Percentiles rank a stretch among this genome's conserved stretches.
These are phyloP conservation scores for Mycena rebaudengoi DNA, from an alignment of 768 basidiomycete genomes.

Conservation along the genomic window DNA sequence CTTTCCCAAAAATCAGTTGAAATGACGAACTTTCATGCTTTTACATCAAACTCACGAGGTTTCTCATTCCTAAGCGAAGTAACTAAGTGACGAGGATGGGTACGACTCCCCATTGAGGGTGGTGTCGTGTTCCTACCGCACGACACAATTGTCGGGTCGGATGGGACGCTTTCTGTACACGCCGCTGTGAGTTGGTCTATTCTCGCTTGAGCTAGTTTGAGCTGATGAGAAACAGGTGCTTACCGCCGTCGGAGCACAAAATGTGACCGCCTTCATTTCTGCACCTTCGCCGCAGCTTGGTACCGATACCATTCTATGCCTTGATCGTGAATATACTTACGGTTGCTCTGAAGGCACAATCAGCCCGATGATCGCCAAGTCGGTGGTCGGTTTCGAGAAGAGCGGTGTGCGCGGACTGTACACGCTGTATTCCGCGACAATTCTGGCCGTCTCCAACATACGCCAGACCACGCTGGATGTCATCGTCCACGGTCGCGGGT, in stretches of 20 bases:
- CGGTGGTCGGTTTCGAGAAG: background rate
- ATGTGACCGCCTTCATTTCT: conserved; percentile 6
- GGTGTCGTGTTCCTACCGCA: background rate
- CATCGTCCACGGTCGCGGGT: background rate
- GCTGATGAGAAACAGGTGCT: background rate
- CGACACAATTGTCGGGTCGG: background rate
- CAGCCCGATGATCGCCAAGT: conserved; percentile 1
- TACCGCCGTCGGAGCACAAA: background rate
- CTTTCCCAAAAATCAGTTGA: too few species aligned
- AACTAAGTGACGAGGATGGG: too few species aligned
- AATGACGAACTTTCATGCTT: too few species aligned
- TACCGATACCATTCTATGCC: background rate
- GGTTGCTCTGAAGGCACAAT: background rate
- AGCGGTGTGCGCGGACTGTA: background rate
- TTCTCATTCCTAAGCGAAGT: too few species aligned
- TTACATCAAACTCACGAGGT: too few species aligned
- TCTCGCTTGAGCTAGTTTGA: background rate
- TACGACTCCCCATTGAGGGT: too few species aligned
- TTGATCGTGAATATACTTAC: background rate
- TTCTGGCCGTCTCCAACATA: background rate
- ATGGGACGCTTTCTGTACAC: background rate
- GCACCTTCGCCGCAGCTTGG: conserved; percentile 9
- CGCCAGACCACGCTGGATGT: conserved; percentile 12
- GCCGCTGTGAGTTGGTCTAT: background rate
- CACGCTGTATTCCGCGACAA: background rate